phyloP scores from a whole-genome alignment of 139 green algal genomes.

The Tetraselmis chui region DNA sequence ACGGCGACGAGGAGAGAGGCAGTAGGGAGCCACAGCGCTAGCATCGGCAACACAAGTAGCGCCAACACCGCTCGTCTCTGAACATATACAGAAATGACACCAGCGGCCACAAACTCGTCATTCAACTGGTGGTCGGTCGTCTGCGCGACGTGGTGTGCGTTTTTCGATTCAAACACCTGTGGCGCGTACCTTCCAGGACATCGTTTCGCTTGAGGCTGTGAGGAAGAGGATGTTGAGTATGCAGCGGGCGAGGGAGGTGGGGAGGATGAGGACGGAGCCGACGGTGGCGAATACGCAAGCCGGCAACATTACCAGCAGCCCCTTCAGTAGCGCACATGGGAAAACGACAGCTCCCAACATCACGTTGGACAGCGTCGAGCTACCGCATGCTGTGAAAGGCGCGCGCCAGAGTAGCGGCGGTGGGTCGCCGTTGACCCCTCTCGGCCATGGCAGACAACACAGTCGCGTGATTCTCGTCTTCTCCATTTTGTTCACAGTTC shows the following conservation, averaged over 20 bases:
- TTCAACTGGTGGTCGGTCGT: not conserved
- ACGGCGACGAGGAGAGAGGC: not conserved
- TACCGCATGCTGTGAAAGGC: not conserved
- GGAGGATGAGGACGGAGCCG: not conserved
- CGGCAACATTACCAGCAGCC: not conserved
- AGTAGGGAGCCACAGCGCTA: not conserved
- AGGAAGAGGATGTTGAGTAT: not conserved
- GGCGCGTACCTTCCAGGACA: not conserved
- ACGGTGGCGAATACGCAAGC: not conserved
- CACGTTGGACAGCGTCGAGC: not conserved
- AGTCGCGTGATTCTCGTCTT: not conserved
- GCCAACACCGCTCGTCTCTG: not conserved
- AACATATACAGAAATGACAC: not conserved
- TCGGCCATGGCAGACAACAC: not conserved
- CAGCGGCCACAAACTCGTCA: not conserved
- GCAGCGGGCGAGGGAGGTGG: not conserved
- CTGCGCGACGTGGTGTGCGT: not conserved
- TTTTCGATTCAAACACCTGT: not conserved
- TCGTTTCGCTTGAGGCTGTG: not conserved
- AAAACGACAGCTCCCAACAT: not conserved
- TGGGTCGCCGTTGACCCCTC: not conserved
- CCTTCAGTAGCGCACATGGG: not conserved
- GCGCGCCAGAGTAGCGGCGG: not conserved
- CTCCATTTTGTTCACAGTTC: too few relatives aligned
- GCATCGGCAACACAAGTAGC: not conserved